A percentile compares a stretch with the other conserved stretches of the same genome.
phyloP scores from a whole-genome alignment of 2,329 filamentous ascomycete species.

The Ceratocystis cubensis region DNA sequence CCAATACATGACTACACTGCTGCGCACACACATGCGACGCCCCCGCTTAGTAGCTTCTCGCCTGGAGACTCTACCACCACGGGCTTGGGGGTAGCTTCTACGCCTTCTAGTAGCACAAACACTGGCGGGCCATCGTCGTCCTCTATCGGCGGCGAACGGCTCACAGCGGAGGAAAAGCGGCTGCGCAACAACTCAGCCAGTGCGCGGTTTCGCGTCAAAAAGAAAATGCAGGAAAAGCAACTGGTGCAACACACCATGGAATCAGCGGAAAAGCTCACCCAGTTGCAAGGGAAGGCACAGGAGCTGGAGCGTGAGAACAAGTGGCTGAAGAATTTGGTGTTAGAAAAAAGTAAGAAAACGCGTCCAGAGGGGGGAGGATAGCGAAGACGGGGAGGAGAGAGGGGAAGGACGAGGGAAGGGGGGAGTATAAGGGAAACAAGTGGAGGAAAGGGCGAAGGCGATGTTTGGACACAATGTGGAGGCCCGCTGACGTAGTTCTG shows the following conservation, averaged over 20 bases:
- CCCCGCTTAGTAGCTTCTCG: neutral
- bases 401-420: neutral
- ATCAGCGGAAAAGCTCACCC: slow-evolving; percentile 46
- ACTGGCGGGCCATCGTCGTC: neutral
- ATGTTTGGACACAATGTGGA: too few relatives aligned
- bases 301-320: slow-evolving; percentile 49
- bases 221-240: slow-evolving; percentile 56
- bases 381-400: neutral
- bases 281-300: slow-evolving; percentile 42
- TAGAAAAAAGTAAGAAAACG: slow-evolving; percentile 34
- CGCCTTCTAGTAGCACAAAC: neutral
- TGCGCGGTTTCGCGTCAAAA: slow-evolving; percentile 56
- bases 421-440: neutral
- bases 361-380: neutral
- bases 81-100: neutral
- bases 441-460: too few relatives aligned
- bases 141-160: slow-evolving; percentile 23
- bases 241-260: slow-evolving; percentile 49
- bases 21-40: neutral
- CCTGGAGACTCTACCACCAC: neutral
- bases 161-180: slow-evolving; percentile 46
- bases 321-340: slow-evolving; percentile 47
- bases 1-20: neutral
- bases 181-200: slow-evolving; percentile 54
- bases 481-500: too few relatives aligned